Evolutionary conservation across 2,329 filamentous ascomycete species (phyloP).

Genomic region (Parascedosporium putredinis): DNA sequence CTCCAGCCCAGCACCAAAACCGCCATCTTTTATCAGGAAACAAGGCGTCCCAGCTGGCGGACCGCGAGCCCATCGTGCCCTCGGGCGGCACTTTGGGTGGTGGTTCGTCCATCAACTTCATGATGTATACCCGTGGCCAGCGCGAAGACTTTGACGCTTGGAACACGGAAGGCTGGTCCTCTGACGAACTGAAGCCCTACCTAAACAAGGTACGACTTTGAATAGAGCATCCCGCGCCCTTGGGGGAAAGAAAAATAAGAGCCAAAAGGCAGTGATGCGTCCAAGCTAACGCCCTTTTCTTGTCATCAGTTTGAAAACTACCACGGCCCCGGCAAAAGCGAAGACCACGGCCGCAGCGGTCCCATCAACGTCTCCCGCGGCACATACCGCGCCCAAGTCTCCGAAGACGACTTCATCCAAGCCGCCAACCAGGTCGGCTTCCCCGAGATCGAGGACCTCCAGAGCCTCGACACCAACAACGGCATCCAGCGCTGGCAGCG

Average conservation of each 20-base stretch:
- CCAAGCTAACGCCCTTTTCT: conserved; percentile 21
- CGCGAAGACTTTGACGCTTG: conserved; percentile 23
- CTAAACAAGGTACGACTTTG: conserved; percentile 23
- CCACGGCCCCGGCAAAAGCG: conserved; percentile 14
- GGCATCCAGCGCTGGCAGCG: conserved; percentile 27
- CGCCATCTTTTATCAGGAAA: conserved; percentile 16
- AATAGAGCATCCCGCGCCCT: accelerated
- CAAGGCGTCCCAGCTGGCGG: conserved; percentile 15
- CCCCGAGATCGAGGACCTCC: conserved; percentile 36
- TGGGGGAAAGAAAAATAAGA: too few species aligned
- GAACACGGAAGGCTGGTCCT: conserved; percentile 23
- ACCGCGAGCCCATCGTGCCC: conserved; percentile 15
- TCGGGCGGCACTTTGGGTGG: conserved; percentile 20
- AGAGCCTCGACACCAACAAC: conserved; percentile 30
- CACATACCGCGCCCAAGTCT: conserved; percentile 26
- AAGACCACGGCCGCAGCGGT: conserved; percentile 35
- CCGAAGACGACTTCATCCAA: conserved; percentile 36
- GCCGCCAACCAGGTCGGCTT: conserved; percentile 36
- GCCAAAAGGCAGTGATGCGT: too few species aligned
- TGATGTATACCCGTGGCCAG: conserved; percentile 22
- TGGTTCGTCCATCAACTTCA: conserved; percentile 23
- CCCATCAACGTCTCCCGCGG: conserved; percentile 41
- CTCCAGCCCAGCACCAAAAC: conserved; percentile 14
- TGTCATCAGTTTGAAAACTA: conserved; percentile 19
- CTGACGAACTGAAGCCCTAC: conserved; percentile 20